A percentile compares a stretch with the other conserved stretches of the same genome.
These are phyloP conservation scores for Plasmopara viticola DNA, from an alignment of 352 stramenopile species.

Conservation along the genomic window DNA sequence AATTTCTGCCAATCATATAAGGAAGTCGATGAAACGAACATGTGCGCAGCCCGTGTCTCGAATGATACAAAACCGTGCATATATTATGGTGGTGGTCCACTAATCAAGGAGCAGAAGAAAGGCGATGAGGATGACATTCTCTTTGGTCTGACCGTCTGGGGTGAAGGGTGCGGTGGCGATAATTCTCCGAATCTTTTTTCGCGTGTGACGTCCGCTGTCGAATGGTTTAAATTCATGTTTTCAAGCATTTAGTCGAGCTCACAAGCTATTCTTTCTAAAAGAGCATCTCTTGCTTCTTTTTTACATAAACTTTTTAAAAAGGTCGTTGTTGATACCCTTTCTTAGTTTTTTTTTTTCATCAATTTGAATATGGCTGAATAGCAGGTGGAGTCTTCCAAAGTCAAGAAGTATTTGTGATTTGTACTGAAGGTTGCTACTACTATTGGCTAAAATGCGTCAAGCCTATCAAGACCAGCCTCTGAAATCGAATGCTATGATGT, in stretches of 20 bases:
- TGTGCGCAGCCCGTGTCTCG: not conserved
- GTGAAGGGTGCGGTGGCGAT: not conserved
- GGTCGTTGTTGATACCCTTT: too few relatives aligned
- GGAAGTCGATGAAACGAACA: not conserved
- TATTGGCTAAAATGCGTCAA: too few relatives aligned
- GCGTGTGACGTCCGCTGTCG: not conserved
- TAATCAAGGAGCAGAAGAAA: not conserved
- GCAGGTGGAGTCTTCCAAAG: too few relatives aligned
- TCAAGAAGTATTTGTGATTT: too few relatives aligned
- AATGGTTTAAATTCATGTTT: not conserved
- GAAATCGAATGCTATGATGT: too few relatives aligned
- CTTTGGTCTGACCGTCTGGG: not conserved
- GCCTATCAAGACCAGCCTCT: too few relatives aligned
- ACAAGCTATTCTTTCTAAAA: not conserved
- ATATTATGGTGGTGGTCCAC: not conserved
- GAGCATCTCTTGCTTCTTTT: not conserved
- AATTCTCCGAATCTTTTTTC: not conserved
- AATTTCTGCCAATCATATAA: too few relatives aligned
- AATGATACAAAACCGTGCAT: not conserved
- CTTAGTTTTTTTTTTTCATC: too few relatives aligned
- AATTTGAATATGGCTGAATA: too few relatives aligned
- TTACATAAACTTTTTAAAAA: too few relatives aligned
- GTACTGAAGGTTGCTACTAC: too few relatives aligned
- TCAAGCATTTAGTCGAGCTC: too few relatives aligned
- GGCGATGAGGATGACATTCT: not conserved